Percentiles rank a stretch among this genome's conserved stretches.
Evolutionary conservation across 1,139 yeast species (phyloP).

Genomic region (Yamadazyma friedrichii): DNA sequence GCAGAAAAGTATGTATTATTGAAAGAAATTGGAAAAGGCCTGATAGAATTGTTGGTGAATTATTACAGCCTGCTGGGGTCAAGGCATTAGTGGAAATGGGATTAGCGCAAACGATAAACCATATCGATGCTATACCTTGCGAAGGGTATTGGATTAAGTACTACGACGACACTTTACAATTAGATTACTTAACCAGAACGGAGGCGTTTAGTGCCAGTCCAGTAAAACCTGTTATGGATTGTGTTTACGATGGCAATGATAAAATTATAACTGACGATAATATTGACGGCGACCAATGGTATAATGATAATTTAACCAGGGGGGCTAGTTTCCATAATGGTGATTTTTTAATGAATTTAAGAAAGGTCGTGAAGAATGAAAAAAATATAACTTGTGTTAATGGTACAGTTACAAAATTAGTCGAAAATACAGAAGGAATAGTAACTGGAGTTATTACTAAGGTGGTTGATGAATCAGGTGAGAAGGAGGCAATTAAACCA

Average conservation of each 20-base stretch:
- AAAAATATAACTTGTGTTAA: conserved; percentile 73
- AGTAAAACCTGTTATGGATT: conserved; percentile 50
- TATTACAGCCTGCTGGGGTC: conserved; percentile 93
- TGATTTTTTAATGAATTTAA: conserved; percentile 71
- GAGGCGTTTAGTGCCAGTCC: conserved; percentile 41
- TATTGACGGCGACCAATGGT: conserved; percentile 51
- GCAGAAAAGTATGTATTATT: conserved; percentile 68
- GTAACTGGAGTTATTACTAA: conserved; percentile 69
- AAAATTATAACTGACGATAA: conserved; percentile 52
- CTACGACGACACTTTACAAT: conserved; percentile 51
- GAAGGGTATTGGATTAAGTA: conserved; percentile 80
- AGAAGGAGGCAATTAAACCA: conserved; percentile 17
- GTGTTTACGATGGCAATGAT: conserved; percentile 56
- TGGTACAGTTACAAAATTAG: conserved; percentile 71
- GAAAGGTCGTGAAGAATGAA: conserved; percentile 68
- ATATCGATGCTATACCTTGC: conserved; percentile 76
- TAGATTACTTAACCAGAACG: conserved; percentile 74
- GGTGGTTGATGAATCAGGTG: conserved; percentile 1
- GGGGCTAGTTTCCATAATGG: conserved; percentile 96
- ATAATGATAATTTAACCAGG: conserved; percentile 57
- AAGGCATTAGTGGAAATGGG: conserved; percentile 80
- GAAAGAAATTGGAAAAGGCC: conserved; percentile 93
- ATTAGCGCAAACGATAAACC: conserved; percentile 73
- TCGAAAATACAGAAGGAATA: conserved; percentile 45
- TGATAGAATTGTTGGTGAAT: conserved; percentile 94